These are phyloP conservation scores for Carex scoparia DNA, from an alignment of 176 grass and related monocot genomes.

Conservation along the genomic window DNA sequence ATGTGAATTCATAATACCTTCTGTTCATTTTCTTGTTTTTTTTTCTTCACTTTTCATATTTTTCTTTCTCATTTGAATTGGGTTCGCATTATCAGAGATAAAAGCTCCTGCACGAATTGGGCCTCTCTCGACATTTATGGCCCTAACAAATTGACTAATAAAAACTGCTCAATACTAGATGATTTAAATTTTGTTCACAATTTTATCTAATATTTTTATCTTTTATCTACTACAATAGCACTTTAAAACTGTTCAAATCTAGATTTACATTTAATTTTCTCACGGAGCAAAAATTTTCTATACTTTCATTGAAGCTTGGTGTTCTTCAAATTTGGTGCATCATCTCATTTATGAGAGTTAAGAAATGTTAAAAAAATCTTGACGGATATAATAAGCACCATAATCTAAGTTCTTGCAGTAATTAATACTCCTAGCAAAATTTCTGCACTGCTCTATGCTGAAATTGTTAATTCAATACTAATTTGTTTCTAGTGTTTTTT, in stretches of 20 bases:
- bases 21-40: too few species aligned
- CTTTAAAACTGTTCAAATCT: background rate
- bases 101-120: background rate
- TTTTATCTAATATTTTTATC: background rate
- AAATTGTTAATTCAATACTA: too few species aligned
- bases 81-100: background rate
- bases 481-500: too few species aligned
- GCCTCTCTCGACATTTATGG: background rate
- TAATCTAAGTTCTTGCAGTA: background rate
- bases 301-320: background rate
- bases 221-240: background rate
- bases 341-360: constrained; percentile 29
- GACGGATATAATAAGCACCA: background rate
- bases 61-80: background rate
- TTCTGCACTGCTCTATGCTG: too few species aligned
- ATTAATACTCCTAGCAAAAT: background rate
- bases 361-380: background rate
- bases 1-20: too few species aligned
- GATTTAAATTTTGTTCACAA: background rate
- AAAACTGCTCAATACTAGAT: background rate
- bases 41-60: too few species aligned
- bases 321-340: constrained; percentile 17
- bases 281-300: background rate
- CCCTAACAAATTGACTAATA: background rate
- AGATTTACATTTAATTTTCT: constrained; percentile 13